Evolutionary conservation across 169 alveolate genomes (phyloP).

Genomic region (Cardiosporidium cionae): DNA sequence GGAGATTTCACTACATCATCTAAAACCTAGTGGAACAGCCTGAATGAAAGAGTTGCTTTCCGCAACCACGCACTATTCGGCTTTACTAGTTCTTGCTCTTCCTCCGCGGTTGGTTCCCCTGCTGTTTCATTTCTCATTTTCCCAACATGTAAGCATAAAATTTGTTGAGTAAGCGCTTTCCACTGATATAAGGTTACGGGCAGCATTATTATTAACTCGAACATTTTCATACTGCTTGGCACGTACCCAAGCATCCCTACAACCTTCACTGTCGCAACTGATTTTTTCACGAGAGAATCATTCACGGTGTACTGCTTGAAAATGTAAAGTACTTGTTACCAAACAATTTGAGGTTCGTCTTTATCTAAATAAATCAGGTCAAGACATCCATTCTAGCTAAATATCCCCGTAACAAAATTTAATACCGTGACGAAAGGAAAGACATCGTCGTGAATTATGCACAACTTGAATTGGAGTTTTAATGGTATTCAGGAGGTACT

Average conservation of each 20-base stretch:
- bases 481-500: slow-evolving; percentile 8
- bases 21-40: slow-evolving; percentile 10
- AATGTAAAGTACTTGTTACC: not conserved
- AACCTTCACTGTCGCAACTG: slow-evolving; percentile 28
- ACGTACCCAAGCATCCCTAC: slow-evolving; percentile 34
- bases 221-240: not conserved
- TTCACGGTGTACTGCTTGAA: not conserved
- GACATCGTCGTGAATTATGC: slow-evolving; percentile 11
- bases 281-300: not conserved
- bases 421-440: slow-evolving; percentile 12
- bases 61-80: not conserved
- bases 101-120: slow-evolving; percentile 30
- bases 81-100: slow-evolving; percentile 19
- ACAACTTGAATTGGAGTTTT: slow-evolving; percentile 29
- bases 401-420: slow-evolving; percentile 7
- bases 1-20: slow-evolving; percentile 27
- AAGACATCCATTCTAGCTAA: not conserved
- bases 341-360: not conserved
- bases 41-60: not conserved
- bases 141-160: slow-evolving; percentile 29
- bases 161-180: slow-evolving; percentile 22
- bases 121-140: slow-evolving; percentile 34
- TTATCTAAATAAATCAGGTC: not conserved
- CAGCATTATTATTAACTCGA: not conserved
- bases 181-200: slow-evolving; percentile 3